Conservation (phyloP, 2,329 filamentous ascomycete species). For the Alternaria arborescens region DNA sequence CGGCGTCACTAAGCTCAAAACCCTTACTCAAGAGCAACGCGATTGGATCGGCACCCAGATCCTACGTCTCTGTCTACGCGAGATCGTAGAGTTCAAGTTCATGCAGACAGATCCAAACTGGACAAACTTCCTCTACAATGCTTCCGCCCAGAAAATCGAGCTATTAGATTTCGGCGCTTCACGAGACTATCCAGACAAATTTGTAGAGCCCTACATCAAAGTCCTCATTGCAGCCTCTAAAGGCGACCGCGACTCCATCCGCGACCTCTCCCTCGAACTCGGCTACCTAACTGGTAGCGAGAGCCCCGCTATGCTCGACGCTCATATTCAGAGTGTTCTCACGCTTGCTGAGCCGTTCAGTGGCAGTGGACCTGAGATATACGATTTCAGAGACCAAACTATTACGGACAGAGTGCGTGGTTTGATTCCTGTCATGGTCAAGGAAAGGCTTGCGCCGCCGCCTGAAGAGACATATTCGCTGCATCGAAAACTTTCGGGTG, state of each 20-base stretch:
- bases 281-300: constrained; percentile 95
- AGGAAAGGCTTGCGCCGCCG: constrained; percentile 85
- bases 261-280: constrained; percentile 74
- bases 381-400: constrained; percentile 93
- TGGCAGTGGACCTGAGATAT: constrained; percentile 76
- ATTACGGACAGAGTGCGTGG: constrained; percentile 92
- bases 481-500: constrained; percentile 93
- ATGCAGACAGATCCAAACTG: constrained; percentile 99
- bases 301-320: constrained; percentile 83
- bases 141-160: constrained; percentile 75
- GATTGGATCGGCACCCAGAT: constrained; percentile 98
- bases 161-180: constrained; percentile 95
- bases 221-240: constrained; percentile 82
- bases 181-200: constrained; percentile 81
- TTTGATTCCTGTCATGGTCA: constrained; percentile 92
- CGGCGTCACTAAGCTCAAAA: constrained; percentile 81
- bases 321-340: constrained; percentile 86
- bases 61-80: constrained; percentile 86
- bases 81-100: constrained; percentile 93
- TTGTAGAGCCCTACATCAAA: constrained; percentile 80
- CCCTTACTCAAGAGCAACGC: constrained; percentile 80
- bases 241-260: constrained; percentile 70
- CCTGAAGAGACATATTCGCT: constrained; percentile 97
- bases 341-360: constrained; percentile 92
- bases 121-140: constrained; percentile 97